Evolutionary conservation across 768 basidiomycete species (phyloP), one percentile per base, ranked within the genome.

Genomic region (Lentinus tigrinus): DNA sequence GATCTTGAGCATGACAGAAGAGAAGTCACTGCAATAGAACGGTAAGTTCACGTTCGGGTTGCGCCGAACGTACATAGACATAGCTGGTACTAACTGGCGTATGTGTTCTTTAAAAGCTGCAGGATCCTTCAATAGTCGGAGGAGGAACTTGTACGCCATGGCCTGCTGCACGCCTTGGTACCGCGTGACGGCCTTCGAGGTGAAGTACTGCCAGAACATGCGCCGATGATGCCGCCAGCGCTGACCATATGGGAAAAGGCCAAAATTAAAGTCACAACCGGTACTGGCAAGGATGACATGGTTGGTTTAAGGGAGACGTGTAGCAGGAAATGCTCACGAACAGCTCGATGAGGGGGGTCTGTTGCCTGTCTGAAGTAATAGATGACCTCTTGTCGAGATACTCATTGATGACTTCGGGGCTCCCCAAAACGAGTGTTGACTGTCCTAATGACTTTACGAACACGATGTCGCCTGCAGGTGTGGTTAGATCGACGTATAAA

Each of bases 131-230:
- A 34, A 4, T 3, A 62, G 52, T 4, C 34, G 23, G 3, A 17
- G n/a, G 6, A 50, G 28, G 36, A 50, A 24, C n/a, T 13, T 2
- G 21, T 37, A 34, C 7, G 34, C 9, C 1, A n/a, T 21, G 10
- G 17, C 13, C 2, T 38, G 14, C 46, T 63, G 59, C 6, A 49
- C 42, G 24, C 55, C 36, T 9, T 44, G 43, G 36, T 61, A 57
- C 16, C 53, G 3, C 7, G 24, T 16, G 13, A 55, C 36, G 21
- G 47, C 53, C 34, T 40, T 52, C 13, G 26, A 21, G 21, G 56
- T 50, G 60, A 65, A 65, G 34, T 65, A 49, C 17, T 63, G 60
- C 55, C 65, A 64, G 31, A 67, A 61, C 17, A 57, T 28, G 8
- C 64, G 63, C 9, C 66, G 48, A 27, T 57, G 62, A 9, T 17